Evolutionary conservation across 2,329 filamentous ascomycete species (phyloP).

Genomic region (Massarina eburnea): DNA sequence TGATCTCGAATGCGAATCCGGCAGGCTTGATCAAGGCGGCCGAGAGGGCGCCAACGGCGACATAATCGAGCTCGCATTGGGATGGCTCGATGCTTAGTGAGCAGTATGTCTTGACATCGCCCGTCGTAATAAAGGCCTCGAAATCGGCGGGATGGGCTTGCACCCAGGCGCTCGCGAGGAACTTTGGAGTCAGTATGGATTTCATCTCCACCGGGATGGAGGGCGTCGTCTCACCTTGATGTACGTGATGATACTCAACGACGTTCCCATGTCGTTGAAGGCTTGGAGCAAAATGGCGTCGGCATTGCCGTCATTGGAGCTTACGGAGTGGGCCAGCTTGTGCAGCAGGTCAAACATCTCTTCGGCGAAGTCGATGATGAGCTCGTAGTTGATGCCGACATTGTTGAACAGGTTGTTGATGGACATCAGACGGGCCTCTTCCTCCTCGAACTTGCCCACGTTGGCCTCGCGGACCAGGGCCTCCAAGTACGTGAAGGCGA

Average conservation of each 20-base stretch:
- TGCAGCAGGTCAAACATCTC: constrained; percentile 70
- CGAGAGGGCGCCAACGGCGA: constrained; percentile 77
- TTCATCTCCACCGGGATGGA: not conserved
- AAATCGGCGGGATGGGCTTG: constrained; percentile 72
- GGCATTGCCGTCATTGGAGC: constrained; percentile 53
- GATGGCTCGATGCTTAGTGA: constrained; percentile 70
- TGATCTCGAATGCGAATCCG: constrained; percentile 79
- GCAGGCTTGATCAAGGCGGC: constrained; percentile 79
- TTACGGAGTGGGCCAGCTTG: constrained; percentile 62
- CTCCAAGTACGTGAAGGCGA: constrained; percentile 93
- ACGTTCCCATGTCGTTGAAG: constrained; percentile 72
- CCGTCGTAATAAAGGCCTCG: constrained; percentile 64
- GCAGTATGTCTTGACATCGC: constrained; percentile 69
- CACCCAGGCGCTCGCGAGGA: constrained; percentile 83
- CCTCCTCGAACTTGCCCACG: constrained; percentile 64
- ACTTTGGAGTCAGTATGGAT: constrained; percentile 48
- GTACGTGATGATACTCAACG: constrained; percentile 83
- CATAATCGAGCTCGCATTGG: constrained; percentile 83
- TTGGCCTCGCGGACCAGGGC: constrained; percentile 71
- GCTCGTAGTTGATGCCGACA: constrained; percentile 66
- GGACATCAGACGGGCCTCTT: constrained; percentile 70
- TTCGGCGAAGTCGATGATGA: constrained; percentile 83
- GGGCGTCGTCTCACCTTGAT: constrained; percentile 60
- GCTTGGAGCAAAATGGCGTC: constrained; percentile 59
- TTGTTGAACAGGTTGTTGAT: constrained; percentile 70